Evolutionary conservation across 192 early-diverging fungal genomes (phyloP), one percentile per base, ranked within the genome.

Genomic region (Endogone sp.): DNA sequence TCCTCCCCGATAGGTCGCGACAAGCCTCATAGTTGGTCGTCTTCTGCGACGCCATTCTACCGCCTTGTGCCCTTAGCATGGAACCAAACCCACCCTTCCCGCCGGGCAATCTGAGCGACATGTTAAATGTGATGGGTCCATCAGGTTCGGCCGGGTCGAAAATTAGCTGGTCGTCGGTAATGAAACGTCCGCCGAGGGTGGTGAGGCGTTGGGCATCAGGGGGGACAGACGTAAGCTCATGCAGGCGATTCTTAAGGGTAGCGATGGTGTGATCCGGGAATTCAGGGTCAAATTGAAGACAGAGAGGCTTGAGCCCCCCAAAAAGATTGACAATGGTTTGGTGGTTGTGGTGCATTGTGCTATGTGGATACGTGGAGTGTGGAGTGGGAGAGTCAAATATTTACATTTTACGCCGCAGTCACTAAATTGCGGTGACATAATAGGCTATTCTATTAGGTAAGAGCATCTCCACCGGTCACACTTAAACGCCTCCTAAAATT

Each of bases 51-150:
- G 89, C 82, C 92, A 94, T 96, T 31, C 89, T 86, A 60, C 88
- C 95, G 67, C 96, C 96, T 74, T 96, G 94, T 0, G 94, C 92
- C 70, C 95, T 87, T 71, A 99, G 79, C 84, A 93, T 93, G 69
- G 88, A 91, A 20, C 98, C 98, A 75, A 99, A 99, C 23, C 98
- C 98, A 56, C 98, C 98, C 64, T 96, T 97, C 22, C 95, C 95
- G 29, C 95, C 95, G 3, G 75, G 67, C 21, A 94, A 60, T 0
- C 78, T 75, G 26, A 93, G 62, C 29, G 73, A 80, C 58, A 91
- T 56, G 37, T 49, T 49, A 16, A 49, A 49, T 49, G 37, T 16
- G 37, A 49, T 1, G 37, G 37, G 37, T 4, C 72, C 27, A 44
- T 62, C 31, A 56, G 75, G 27, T 23, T 32, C 66, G 56, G 31